Evolutionary conservation across 352 stramenopile genomes (phyloP), one percentile per base, ranked within the genome.

Genomic region (Phytophthora megakarya): DNA sequence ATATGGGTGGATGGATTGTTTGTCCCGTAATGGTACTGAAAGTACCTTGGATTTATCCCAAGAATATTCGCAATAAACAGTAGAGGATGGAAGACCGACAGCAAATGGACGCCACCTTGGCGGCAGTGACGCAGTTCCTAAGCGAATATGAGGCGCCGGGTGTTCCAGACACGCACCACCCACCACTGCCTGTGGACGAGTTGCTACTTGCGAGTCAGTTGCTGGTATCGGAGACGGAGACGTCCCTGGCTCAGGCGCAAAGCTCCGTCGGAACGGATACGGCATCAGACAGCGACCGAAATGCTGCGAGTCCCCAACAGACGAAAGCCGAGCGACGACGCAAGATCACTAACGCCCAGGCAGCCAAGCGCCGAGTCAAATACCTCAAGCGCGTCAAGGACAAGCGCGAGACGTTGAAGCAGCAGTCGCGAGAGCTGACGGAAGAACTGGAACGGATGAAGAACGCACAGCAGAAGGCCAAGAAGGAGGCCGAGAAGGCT

Each of bases 321-420:
- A 21, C 42, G 3, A 44, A 43, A 26, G 61, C 63, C n/a, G 63
- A 71, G 16, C 32, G 59, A 23, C 57, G 51, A n/a, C 63, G 63
- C 26, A 55, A 60, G 33, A 66, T 71, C 56, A 65, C 56, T 18
- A 71, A 71, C 37, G 63, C 63, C 5, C 63, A 71, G 50, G 32
- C 64, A 13, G 64, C 65, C 51, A 73, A 73, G 51, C 45, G 59
- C 16, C 32, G 65, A 11, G 52, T 70, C 44, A 66, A 61, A 23
- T 66, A 72, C 19, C 67, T 64, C 13, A 61, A 67, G 35, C 56
- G 67, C 8, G 55, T 72, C 33, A 67, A 72, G 48, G 56, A 70
- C 26, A 65, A 71, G 30, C 57, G 52, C 23, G 53, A 72, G 45
- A 56, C 57, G 35, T 47, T 64, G 12, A 52, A 40, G 35, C 43